These are phyloP conservation scores for Entomophthora muscae DNA, from an alignment of 371 early-diverging fungal genomes.

Conservation along the genomic window DNA sequence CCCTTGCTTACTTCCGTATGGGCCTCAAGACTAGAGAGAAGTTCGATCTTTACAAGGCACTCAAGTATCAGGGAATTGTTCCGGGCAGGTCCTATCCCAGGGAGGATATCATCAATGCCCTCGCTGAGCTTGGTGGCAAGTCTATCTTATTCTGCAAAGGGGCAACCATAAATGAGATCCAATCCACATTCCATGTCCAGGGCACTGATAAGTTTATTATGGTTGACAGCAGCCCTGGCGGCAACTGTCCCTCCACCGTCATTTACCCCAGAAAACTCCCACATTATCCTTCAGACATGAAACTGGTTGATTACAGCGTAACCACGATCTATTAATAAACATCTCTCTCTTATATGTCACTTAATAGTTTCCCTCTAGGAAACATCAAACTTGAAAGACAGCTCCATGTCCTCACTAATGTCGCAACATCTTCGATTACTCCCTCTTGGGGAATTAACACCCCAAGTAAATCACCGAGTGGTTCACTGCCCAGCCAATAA, in stretches of 20 bases:
- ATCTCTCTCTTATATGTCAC: too few species aligned
- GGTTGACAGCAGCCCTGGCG: not conserved
- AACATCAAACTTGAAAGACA: too few species aligned
- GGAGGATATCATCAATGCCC: slow-evolving; percentile 27
- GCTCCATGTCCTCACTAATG: too few species aligned
- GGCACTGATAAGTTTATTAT: slow-evolving; percentile 14
- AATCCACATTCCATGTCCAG: slow-evolving; percentile 17
- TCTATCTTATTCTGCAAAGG: slow-evolving; percentile 22
- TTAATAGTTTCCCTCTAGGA: too few species aligned
- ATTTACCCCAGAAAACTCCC: not conserved
- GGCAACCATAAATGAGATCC: slow-evolving; percentile 20
- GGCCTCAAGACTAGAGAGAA: slow-evolving; percentile 26
- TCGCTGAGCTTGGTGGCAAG: slow-evolving; percentile 24
- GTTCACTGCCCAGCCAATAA: too few species aligned
- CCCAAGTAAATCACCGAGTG: too few species aligned
- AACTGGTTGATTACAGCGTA: too few species aligned
- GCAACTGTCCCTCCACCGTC: not conserved
- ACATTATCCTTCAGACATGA: too few species aligned
- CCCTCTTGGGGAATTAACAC: too few species aligned
- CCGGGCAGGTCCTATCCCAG: slow-evolving; percentile 38
- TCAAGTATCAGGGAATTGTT: slow-evolving; percentile 31
- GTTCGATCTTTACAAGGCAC: slow-evolving; percentile 35
- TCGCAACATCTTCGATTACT: too few species aligned
- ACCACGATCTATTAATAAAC: too few species aligned
- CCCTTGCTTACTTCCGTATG: slow-evolving; percentile 30